phyloP scores from a whole-genome alignment of 257 asterid species.

The Fraxinus excelsior region DNA sequence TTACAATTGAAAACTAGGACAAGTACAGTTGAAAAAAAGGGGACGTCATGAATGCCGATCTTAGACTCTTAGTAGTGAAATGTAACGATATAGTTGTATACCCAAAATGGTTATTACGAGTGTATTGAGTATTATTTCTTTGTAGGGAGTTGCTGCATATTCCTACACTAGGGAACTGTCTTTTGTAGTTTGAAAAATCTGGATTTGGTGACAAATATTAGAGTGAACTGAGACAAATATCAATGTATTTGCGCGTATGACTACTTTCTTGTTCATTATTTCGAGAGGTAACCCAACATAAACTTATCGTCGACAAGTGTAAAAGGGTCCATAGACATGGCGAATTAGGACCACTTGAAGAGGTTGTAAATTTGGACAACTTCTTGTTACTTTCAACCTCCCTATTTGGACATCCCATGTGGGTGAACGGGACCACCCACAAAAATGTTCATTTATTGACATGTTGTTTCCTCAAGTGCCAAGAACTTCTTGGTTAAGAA shows the following conservation, averaged over 20 bases:
- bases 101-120: too few relatives aligned
- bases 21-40: too few relatives aligned
- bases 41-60: too few relatives aligned
- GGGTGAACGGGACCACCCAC: background rate
- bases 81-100: too few relatives aligned
- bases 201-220: too few relatives aligned
- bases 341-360: slow-evolving; percentile 22
- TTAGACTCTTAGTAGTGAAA: too few relatives aligned
- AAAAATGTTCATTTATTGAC: slow-evolving; percentile 11
- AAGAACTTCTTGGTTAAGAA: too few relatives aligned
- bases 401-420: slow-evolving; percentile 7
- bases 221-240: background rate
- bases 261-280: background rate
- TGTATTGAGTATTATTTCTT: too few relatives aligned
- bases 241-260: background rate
- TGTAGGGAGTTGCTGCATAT: too few relatives aligned
- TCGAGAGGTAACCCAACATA: background rate
- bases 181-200: too few relatives aligned
- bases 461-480: background rate
- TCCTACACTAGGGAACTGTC: too few relatives aligned
- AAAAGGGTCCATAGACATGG: slow-evolving; percentile 5
- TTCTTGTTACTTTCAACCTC: background rate
- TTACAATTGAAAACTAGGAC: too few relatives aligned
- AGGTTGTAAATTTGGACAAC: slow-evolving; percentile 1
- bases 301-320: background rate